A percentile compares a stretch with the other conserved stretches of the same genome.
Evolutionary conservation across 1,284 basidiomycete genomes (phyloP).

Genomic region (Moesziomyces sp.): DNA sequence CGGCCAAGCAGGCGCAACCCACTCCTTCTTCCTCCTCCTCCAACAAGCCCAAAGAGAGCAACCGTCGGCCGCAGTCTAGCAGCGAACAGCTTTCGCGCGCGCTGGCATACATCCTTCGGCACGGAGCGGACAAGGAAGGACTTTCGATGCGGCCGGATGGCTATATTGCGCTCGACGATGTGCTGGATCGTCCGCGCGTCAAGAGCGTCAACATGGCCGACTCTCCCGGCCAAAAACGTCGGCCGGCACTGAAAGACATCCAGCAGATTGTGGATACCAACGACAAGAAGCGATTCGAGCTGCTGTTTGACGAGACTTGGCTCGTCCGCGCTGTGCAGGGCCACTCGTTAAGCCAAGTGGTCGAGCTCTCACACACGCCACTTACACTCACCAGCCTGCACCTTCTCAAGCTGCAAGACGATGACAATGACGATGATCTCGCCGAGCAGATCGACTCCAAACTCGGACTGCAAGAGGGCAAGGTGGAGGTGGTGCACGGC

Average conservation of each 20-base stretch:
- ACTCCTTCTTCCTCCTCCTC: slow-evolving; percentile 1
- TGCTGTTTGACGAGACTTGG: slow-evolving; percentile 70
- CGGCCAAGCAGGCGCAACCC: slow-evolving; percentile 5
- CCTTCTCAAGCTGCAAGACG: slow-evolving; percentile 14
- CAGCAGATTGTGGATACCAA: slow-evolving; percentile 43
- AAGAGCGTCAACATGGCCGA: slow-evolving; percentile 56
- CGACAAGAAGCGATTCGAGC: slow-evolving; percentile 64
- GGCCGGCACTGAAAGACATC: slow-evolving; percentile 49
- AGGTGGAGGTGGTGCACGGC: slow-evolving; percentile 56
- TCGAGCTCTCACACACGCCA: slow-evolving; percentile 36
- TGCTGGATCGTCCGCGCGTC: slow-evolving; percentile 51
- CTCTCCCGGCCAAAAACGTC: slow-evolving; percentile 10
- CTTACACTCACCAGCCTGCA: slow-evolving; percentile 47
- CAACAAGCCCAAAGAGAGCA: neutral
- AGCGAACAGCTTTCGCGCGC: slow-evolving; percentile 76
- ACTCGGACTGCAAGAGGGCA: neutral
- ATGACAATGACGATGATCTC: slow-evolving; percentile 1
- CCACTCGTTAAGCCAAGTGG: slow-evolving; percentile 80
- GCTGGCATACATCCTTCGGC: slow-evolving; percentile 83
- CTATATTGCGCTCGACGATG: slow-evolving; percentile 77
- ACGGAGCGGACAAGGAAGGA: slow-evolving; percentile 81
- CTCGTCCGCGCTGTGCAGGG: slow-evolving; percentile 86
- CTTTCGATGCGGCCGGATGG: slow-evolving; percentile 82
- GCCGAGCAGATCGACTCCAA: slow-evolving; percentile 8
- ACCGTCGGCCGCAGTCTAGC: slow-evolving; percentile 3